Conservation (phyloP, 306 rosid species). For the Dryas alaskensis region DNA sequence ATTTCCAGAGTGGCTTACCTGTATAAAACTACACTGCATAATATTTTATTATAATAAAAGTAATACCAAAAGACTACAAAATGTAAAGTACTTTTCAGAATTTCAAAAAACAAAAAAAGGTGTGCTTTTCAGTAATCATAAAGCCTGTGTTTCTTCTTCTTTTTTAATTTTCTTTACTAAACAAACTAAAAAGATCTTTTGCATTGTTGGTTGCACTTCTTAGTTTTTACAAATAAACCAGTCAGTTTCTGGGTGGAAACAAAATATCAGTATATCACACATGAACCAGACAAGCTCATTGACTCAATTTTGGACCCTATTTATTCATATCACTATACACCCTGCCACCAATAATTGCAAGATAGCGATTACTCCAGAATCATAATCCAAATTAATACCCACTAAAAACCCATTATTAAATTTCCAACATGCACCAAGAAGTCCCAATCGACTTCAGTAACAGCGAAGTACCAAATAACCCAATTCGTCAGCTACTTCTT, state of each 20-base stretch:
- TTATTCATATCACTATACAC: slow-evolving; percentile 10
- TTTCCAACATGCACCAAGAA: slow-evolving; percentile 11
- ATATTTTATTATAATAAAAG: slow-evolving; percentile 8
- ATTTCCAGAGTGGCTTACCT: slow-evolving; percentile 45
- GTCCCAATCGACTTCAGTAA: slow-evolving; percentile 12
- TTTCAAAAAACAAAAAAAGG: too few relatives aligned
- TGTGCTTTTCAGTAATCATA: neutral
- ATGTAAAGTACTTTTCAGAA: neutral
- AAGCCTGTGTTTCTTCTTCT: slow-evolving; percentile 17
- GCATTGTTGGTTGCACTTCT: slow-evolving; percentile 11
- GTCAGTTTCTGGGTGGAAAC: neutral
- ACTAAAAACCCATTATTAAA: neutral
- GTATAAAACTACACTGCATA: slow-evolving; percentile 25
- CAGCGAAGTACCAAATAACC: slow-evolving; percentile 21
- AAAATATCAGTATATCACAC: slow-evolving; percentile 5
- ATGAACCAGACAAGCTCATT: slow-evolving; percentile 18
- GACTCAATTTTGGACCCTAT: slow-evolving; percentile 42
- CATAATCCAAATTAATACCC: neutral
- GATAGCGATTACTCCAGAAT: slow-evolving; percentile 9
- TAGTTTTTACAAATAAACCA: too few relatives aligned
- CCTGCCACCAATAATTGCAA: too few relatives aligned
- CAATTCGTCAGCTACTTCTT: slow-evolving; percentile 12
- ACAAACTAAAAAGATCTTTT: neutral
- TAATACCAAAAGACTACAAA: slow-evolving; percentile 9
- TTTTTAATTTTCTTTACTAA: neutral